Base-by-base conservation (phyloP, 2,329 filamentous ascomycete species). In the Claviceps pazoutovae region DNA sequence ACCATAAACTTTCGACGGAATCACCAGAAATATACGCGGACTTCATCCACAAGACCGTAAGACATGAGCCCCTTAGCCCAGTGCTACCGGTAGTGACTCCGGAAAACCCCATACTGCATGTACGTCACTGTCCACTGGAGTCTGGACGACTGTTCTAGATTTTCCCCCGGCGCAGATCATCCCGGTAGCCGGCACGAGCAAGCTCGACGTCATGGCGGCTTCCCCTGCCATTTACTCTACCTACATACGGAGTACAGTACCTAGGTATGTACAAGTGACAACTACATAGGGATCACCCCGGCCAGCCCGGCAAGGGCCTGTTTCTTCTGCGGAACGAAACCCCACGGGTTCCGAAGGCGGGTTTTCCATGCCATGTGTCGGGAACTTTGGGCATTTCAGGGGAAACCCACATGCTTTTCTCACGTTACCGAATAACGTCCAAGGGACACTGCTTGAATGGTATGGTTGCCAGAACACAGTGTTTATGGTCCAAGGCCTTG, bases 1-100 rank as follows among this genome's bases (percentile, higher is more conserved):
- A 90, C 86, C 0, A 90, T 86, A 0, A 8, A 88, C 85, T 0
- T 86, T 86, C 0, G 86, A 89, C 66, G 86, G 90, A 64, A 75
- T 81, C 4, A 88, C 86, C 0, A 74, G 85, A 21, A 43, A 84
- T 82, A 57, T 90, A 90, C 68, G 88, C 88, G 84, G 76, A 84
- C 54, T 84, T 84, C 66, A 88, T 90, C 64, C 89, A 85, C 72
- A 78, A 79, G 60, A 87, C 23, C 77, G 6, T 90, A 90, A 62
- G 86, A 86, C 0, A 76, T 82, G 14, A 86, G 86, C 44, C 85
- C 80, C 43, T 88, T 88, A 8, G 7, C 7, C 26, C 7, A 8
- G 26, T 8, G 26, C 26, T 26, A 26, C 26, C 26, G 26, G 26
- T 26, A 8, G 26, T 26, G 26, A 26, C 26, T 26, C 26, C 26